Conservation (phyloP, 768 basidiomycete genomes). For the Wakefieldia striispora region DNA sequence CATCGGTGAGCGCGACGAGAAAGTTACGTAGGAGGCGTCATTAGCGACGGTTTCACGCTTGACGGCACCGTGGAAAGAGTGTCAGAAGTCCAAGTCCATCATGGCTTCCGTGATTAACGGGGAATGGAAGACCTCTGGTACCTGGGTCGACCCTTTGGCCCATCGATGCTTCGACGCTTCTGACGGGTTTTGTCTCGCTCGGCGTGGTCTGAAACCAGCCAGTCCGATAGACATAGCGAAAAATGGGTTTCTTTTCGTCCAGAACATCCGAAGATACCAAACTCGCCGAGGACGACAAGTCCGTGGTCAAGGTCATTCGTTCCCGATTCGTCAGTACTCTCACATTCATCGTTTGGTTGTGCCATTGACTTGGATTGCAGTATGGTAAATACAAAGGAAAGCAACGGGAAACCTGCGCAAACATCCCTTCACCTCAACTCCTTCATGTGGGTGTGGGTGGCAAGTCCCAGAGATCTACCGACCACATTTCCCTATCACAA, state of each 20-base stretch:
- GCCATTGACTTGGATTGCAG: slow-evolving; percentile 29
- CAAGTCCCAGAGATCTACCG: slow-evolving; percentile 20
- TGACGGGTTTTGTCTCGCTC: slow-evolving; percentile 4
- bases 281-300: slow-evolving; percentile 36
- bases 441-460: slow-evolving; percentile 20
- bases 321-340: slow-evolving; percentile 54
- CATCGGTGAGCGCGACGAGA: slow-evolving; percentile 4
- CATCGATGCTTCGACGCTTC: slow-evolving; percentile 5
- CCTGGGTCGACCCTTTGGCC: slow-evolving; percentile 12
- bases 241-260: slow-evolving; percentile 36
- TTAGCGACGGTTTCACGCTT: background rate
- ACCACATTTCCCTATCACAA: slow-evolving; percentile 15
- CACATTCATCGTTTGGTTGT: slow-evolving; percentile 14
- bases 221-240: no score
- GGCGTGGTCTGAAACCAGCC: no score
- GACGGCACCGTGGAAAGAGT: slow-evolving; percentile 12
- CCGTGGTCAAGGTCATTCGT: slow-evolving; percentile 56
- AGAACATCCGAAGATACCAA: slow-evolving; percentile 15
- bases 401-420: slow-evolving; percentile 43
- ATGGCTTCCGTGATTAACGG: slow-evolving; percentile 3
- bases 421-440: slow-evolving; percentile 34
- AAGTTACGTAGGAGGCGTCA: background rate
- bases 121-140: slow-evolving; percentile 22
- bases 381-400: slow-evolving; percentile 60
- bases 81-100: slow-evolving; percentile 24